These are phyloP conservation scores for Pichia gijzeniarum DNA, from an alignment of 805 yeast species.

Conservation along the genomic window DNA sequence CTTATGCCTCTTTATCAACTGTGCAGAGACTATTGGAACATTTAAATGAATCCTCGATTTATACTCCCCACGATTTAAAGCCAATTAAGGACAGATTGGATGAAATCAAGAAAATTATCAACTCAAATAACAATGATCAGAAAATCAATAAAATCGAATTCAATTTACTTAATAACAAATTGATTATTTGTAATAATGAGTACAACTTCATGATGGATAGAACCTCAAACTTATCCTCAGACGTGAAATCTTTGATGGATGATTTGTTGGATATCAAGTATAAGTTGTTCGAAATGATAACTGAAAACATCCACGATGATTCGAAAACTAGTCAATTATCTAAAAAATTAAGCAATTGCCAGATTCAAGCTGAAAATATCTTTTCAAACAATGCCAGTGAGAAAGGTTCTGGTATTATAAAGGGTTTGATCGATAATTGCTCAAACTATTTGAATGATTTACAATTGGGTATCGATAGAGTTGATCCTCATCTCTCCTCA, in stretches of 20 bases:
- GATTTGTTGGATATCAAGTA: constrained; percentile 55
- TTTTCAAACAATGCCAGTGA: constrained; percentile 20
- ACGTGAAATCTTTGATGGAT: constrained; percentile 46
- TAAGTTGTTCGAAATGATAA: constrained; percentile 49
- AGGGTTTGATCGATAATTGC: constrained; percentile 80
- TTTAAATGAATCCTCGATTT: constrained; percentile 71
- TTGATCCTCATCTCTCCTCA: constrained; percentile 47
- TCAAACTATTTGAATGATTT: constrained; percentile 68
- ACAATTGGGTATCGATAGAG: constrained; percentile 37
- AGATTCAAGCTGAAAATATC: constrained; percentile 20
- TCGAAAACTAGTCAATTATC: constrained; percentile 14
- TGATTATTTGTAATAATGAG: constrained; percentile 53
- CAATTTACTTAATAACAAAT: constrained; percentile 56
- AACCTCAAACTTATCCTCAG: constrained; percentile 46
- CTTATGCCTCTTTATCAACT: constrained; percentile 83
- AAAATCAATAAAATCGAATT: constrained; percentile 21
- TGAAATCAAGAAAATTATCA: constrained; percentile 63
- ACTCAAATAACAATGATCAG: constrained; percentile 31
- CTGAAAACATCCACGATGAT: constrained; percentile 33
- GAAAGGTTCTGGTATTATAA: constrained; percentile 43
- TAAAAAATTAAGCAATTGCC: constrained; percentile 19
- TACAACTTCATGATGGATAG: constrained; percentile 51
- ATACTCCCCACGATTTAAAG: constrained; percentile 73
- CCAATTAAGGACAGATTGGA: constrained; percentile 70
- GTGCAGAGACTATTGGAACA: constrained; percentile 81